Evolutionary conservation across 202 grass and related monocot genomes (phyloP), one percentile per base, ranked within the genome.

Genomic region (Eragrostis tef): DNA sequence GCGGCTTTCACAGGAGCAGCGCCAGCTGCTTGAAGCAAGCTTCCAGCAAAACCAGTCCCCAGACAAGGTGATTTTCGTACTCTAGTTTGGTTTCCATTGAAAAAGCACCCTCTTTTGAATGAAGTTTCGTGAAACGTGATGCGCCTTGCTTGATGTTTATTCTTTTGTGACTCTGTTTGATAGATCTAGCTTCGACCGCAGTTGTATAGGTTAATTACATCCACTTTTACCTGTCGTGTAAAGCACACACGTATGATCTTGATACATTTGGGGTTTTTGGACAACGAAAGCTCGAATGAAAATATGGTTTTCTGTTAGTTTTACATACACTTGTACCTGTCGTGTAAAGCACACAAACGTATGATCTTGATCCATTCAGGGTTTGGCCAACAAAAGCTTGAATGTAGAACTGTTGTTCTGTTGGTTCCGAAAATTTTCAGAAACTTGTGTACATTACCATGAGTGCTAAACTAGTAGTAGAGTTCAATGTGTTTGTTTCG

Each of bases 1-100:
- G 16, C 80, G 82, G 7, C 84, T 91, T 34, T 84, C 87, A 6
- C 78, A 74, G 70, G 87, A 87, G 58, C 89, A 94, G 80, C 70
- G 36, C 21, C 44, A 66, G 7, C 47, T 75, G 49, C 87, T 94
- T 25, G 89, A 94, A 60, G 89, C 73, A 54, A 81, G 74, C 63
- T 94, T 88, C 49, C 86, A 87, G 43, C 78, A 87, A 71, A 89
- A 88, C 29, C 82, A 84, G 2, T 56, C 12, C 71, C 51, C 51
- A 36, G 6, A 73, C 27, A 73, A 21, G 71, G 71, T 73, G 24
- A 29, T 0, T 74, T 57, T n/a, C 50, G 0, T 45, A n/a, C 39
- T 56, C 36, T 46, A 22, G n/a, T 22, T 45, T 67, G n/a, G 22
- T 29, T 71, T 6, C 14, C 9, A 71, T n/a, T 15, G 20, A 7